A percentile compares a stretch with the other conserved stretches of the same genome.
Evolutionary conservation across 306 rosid species (phyloP).

Genomic region (Corylus americana): DNA sequence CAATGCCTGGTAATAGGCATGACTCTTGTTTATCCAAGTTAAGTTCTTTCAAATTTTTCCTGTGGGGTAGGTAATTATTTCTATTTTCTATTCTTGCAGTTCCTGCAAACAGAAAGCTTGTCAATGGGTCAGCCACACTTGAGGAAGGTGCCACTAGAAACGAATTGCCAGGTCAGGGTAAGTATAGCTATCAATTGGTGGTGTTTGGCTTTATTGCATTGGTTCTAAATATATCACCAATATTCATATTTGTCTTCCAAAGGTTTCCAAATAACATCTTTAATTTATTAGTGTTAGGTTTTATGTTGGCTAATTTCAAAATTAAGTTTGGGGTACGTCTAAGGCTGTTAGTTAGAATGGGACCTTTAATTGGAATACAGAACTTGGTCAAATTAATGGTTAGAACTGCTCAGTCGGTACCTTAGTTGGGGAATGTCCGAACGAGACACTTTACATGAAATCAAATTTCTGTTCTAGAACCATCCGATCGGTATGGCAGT

Average conservation of each 20-base stretch:
- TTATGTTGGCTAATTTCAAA: too few relatives aligned
- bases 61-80: constrained; percentile 13
- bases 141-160: constrained; percentile 40
- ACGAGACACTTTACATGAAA: too few relatives aligned
- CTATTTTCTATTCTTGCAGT: constrained; percentile 36
- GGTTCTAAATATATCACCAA: constrained; percentile 18
- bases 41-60: constrained; percentile 10
- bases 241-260: constrained; percentile 14
- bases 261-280: constrained; percentile 3
- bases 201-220: constrained; percentile 9
- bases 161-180: constrained; percentile 45
- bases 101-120: constrained; percentile 31
- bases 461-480: too few relatives aligned
- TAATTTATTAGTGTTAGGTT: constrained; percentile 9
- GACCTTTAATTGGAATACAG: too few relatives aligned
- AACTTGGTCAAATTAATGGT: too few relatives aligned
- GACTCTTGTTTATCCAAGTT: constrained; percentile 7
- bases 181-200: constrained; percentile 22
- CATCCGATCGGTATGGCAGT: too few relatives aligned
- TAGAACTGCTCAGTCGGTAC: too few relatives aligned
- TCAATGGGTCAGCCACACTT: constrained; percentile 26
- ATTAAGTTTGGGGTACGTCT: too few relatives aligned
- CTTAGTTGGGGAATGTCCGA: too few relatives aligned
- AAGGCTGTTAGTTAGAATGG: too few relatives aligned
- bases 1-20: constrained; percentile 43